Base-by-base conservation (phyloP, 1,284 basidiomycete species). In the Ceratobasidium sp. region DNA sequence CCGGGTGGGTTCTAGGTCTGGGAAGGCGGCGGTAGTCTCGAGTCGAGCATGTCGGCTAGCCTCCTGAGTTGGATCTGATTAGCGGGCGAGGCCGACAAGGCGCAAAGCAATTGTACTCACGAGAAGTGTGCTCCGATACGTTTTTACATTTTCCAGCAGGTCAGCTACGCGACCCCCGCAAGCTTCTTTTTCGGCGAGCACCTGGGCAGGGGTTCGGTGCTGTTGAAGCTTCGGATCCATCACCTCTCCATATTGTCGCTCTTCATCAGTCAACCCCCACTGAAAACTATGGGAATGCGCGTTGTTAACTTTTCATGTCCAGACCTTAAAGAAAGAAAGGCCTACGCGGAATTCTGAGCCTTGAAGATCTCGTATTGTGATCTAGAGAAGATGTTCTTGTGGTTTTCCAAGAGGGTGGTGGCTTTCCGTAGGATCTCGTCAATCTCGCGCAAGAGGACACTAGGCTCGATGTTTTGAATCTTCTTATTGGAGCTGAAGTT, bases 221-320 rank as follows among this genome's bases (percentile, higher is more conserved):
- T 66, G 38, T 38, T 41, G 16, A 30, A 66, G 35, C 6, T n/a
- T 27, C 41, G 35, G 18, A 48, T 66, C 64, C 5, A 14, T 44
- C 27, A 10, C n/a, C 6, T 33, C 44, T 27, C 64, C 18, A 23
- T 41, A 3, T 38, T 66, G 27, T 46, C 44, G 64, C 18, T 20
- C 20, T 46, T 66, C 41, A 41, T 66, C 44, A 48, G 64, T 66
- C 64, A 66, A 18, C 44, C 7, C 18, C 64, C 64, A 66, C 5
- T 66, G 64, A 16, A 41, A 66, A 10, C 64, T 66, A 27, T 1
- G 27, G 52, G 18, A 12, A 55, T 3, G 52, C 10, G 18, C 52
- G n/a, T n/a, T 55, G 20, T n/a, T 55, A 55, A 55, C 20, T 3
- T n/a, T n/a, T n/a, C 3, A 55, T 6, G 6, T 6, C 6, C 1